Base-by-base conservation (phyloP, 257 asterid species). In the Hygrophila difformis region DNA sequence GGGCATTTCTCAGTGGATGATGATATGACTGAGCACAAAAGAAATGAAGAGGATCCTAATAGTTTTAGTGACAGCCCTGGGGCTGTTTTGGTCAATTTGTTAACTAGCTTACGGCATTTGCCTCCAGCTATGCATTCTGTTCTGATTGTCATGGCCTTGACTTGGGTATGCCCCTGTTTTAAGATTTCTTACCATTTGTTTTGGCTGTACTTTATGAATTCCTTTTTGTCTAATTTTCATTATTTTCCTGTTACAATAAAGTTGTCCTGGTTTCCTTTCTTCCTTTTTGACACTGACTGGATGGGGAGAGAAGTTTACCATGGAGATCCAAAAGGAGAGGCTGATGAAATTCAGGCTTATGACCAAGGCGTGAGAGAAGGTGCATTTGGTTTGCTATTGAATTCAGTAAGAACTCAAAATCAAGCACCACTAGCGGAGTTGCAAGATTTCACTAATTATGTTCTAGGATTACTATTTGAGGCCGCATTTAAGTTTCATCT, bases 351-450 rank as follows among this genome's bases (percentile, higher is more conserved):
- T 60, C 60, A 76, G 55, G 89, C 87, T 64, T 91, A 91, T 62
- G 79, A 82, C 65, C 78, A 80, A 73, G 99, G 99, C 67, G 96
- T 91, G 64, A 74, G 99, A 82, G 99, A 86, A 82, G 99, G 99
- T 86, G 89, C 99, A 77, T 91, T 91, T 76, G 99, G 99, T 74
- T 76, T 91, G 94, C 93, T 91, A 74, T 80, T 91, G 96, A 91
- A 91, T 86, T 91, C 99, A 41, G 99, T 91, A 86, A 91, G 99
- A 79, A 79, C 84, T 69, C 84, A 49, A 72, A 73, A 65, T 73
- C 66, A 60, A 69, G 61, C 66, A 60, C 64, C 63, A 56, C 4
- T 1, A 8, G 39, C 23, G 26, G 29, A 21, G 37, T 54, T 18
- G 39, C 38, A 16, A 59, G 49, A 46, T 44, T n/a, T 39, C 28